Evolutionary conservation across 768 basidiomycete genomes (phyloP).

Genomic region (Mycena floridula): DNA sequence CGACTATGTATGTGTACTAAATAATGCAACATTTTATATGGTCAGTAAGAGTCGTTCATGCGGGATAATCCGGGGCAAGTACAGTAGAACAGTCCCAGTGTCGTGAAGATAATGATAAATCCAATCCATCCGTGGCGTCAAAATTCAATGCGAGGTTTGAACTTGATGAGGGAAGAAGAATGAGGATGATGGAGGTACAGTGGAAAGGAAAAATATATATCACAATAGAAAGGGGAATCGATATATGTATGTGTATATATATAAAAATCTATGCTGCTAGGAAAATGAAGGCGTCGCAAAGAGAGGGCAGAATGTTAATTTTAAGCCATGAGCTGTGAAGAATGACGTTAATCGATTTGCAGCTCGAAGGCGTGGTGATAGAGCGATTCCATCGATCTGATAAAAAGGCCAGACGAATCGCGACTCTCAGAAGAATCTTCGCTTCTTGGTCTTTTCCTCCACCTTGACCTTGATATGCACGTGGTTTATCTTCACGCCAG

Average conservation of each 20-base stretch:
- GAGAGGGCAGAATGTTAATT: not conserved
- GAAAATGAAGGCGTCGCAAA: not conserved
- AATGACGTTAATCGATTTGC: not conserved
- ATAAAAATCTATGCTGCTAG: not conserved
- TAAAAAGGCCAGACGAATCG: constrained; percentile 1
- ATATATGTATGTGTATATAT: constrained; percentile 7
- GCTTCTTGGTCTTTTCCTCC: constrained; percentile 70
- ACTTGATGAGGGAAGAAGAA: constrained; percentile 18
- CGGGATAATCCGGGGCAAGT: too few relatives aligned
- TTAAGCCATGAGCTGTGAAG: not conserved
- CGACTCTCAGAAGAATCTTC: constrained; percentile 58
- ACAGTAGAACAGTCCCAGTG: too few relatives aligned
- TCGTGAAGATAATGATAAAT: too few relatives aligned
- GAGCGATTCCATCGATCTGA: not conserved
- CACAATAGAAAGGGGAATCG: constrained; percentile 9
- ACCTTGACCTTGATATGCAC: constrained; percentile 66
- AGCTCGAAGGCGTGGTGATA: not conserved
- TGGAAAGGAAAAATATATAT: not conserved
- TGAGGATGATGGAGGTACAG: constrained; percentile 24
- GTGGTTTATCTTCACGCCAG: constrained; percentile 45
- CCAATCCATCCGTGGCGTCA: not conserved
- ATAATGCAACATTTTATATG: too few relatives aligned
- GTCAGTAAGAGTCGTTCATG: too few relatives aligned
- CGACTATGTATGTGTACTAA: too few relatives aligned
- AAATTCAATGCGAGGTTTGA: not conserved